Conservation (phyloP, 495 filamentous ascomycete species). For the Cetradonia linearis region DNA sequence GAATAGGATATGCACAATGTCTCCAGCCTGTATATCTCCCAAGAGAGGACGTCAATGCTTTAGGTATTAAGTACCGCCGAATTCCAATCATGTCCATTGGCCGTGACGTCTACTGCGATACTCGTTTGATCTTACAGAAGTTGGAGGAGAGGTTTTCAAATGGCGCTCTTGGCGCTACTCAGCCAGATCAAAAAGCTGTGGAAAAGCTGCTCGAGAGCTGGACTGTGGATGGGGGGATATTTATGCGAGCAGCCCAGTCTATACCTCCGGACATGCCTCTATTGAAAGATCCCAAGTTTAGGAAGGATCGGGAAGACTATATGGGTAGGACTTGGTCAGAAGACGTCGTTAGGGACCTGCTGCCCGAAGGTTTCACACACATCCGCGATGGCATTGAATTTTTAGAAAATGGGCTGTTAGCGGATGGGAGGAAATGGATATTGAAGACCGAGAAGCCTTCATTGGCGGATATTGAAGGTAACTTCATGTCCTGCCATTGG, state of each 20-base stretch:
- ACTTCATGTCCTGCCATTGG: neutral
- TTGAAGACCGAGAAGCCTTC: conserved; percentile 34
- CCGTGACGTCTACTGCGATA: conserved; percentile 47
- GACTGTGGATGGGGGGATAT: conserved; percentile 40
- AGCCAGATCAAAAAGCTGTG: conserved; percentile 26
- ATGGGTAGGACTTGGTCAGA: conserved; percentile 29
- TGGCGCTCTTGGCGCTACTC: conserved; percentile 18
- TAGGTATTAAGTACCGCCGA: conserved; percentile 53
- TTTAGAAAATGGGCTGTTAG: conserved; percentile 44
- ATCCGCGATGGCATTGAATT: conserved; percentile 35
- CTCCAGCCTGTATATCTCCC: conserved; percentile 51
- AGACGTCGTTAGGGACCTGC: conserved; percentile 26
- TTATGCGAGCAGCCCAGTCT: conserved; percentile 34
- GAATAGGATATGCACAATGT: conserved; percentile 48
- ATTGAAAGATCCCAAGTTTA: conserved; percentile 40
- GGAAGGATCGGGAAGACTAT: conserved; percentile 43
- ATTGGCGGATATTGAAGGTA: conserved; percentile 51
- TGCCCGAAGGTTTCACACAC: conserved; percentile 39
- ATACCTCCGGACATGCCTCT: conserved; percentile 40
- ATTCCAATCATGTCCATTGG: conserved; percentile 54
- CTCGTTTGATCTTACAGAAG: conserved; percentile 47
- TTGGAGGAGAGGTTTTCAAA: conserved; percentile 42
- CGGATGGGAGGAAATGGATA: conserved; percentile 50
- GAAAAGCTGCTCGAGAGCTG: conserved; percentile 34
- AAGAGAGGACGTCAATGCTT: conserved; percentile 44